Conservation (phyloP, 2,329 filamentous ascomycete species). For the Sporothrix brasiliensis region DNA sequence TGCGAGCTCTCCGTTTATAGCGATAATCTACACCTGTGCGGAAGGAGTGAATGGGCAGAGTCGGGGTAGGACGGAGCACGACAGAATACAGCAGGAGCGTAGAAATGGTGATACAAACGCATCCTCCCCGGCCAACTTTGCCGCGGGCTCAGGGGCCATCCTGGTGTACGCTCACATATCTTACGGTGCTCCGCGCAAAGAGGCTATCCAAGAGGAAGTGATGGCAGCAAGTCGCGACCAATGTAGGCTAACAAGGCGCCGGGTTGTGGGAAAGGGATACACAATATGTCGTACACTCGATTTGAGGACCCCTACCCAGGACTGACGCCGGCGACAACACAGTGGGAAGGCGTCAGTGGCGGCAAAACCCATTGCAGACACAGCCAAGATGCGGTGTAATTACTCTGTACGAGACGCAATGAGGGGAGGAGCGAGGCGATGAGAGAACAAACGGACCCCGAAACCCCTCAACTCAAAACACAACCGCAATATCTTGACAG, state of each 20-base stretch:
- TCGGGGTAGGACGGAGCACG: not conserved
- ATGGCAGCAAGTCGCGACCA: not conserved
- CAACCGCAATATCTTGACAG: conserved; percentile 18
- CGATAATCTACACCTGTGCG: not conserved
- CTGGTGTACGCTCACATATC: conserved; percentile 1
- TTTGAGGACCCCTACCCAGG: not conserved
- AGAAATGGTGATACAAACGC: conserved; percentile 1
- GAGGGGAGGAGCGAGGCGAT: not conserved
- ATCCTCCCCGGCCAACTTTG: not conserved
- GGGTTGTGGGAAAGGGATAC: conserved; percentile 10
- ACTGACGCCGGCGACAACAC: not conserved
- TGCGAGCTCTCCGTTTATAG: not conserved
- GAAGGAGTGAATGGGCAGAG: conserved; percentile 2
- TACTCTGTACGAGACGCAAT: not conserved
- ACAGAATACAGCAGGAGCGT: conserved; percentile 14
- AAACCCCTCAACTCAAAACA: conserved; percentile 23
- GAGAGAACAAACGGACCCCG: not conserved
- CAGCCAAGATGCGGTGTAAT: conserved; percentile 10
- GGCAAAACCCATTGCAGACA: not conserved
- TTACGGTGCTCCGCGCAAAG: conserved; percentile 14
- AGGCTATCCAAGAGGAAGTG: not conserved
- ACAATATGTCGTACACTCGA: not conserved
- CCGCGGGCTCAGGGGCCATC: conserved; percentile 10
- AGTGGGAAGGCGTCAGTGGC: conserved; percentile 7
- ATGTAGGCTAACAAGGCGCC: not conserved